Evolutionary conservation across 2,329 filamentous ascomycete species (phyloP), one percentile per base, ranked within the genome.

Genomic region (Camptophora hylomeconis): DNA sequence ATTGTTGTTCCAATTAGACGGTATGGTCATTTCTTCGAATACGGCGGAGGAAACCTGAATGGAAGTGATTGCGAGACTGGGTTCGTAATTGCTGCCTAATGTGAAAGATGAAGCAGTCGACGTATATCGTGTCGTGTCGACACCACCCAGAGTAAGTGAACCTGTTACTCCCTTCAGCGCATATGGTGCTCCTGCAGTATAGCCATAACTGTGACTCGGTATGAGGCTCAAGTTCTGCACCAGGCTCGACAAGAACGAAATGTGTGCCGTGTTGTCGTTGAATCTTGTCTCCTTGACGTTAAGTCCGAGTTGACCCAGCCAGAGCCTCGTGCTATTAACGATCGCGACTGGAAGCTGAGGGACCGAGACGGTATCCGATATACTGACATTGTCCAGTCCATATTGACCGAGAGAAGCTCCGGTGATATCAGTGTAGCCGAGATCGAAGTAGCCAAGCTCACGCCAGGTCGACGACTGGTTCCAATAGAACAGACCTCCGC

Each of bases 351-450:
- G 41, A 32, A 56, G 53, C 15, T 47, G 37, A 0, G 42, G 12
- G 3, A 50, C 24, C 10, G 30, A 39, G 3, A 46, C 38, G 10
- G 45, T 12, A 11, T 46, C 45, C 16, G 44, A 32, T 14, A 52
- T 22, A 3, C 32, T 38, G 10, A 57, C 32, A n/a, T 36, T 47
- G 33, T 57, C 54, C 30, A 39, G 48, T 17, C 54, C 54, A 40
- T 54, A 56, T 28, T 53, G 45, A 3, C 46, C 52, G 30, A 40
- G 39, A n/a, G n/a, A n/a, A n/a, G n/a, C n/a, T n/a, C n/a, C n/a
- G n/a, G n/a, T n/a, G n/a, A n/a, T n/a, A 16, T 43, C 32, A 5
- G 37, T 39, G 17, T 43, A 35, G 18, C 45, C 44, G 14, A 51
- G 36, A 20, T 48, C 42, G 30, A 45, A 52, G 19, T 36, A 31